Base-by-base conservation (phyloP, 2,329 filamentous ascomycete genomes). In the Fusarium drepaniforme region DNA sequence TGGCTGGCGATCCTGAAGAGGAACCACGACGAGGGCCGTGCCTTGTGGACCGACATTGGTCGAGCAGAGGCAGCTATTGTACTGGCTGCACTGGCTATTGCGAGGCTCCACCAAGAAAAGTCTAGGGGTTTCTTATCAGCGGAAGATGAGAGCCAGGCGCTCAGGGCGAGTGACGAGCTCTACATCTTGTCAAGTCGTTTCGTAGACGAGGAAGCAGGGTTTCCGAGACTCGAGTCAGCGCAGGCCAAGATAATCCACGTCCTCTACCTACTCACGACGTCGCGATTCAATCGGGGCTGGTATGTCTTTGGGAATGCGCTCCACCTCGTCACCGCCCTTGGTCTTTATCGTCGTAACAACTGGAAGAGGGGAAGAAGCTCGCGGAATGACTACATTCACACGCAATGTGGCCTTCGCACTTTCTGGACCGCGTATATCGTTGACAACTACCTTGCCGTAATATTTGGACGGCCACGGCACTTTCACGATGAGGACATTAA, bases 401-500 rank as follows among this genome's bases (percentile, higher is more conserved):
- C 81, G 0, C 89, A 92, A 69, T 88, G 89, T 49, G 85, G 88
- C 1, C 88, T 88, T 67, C 84, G 90, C 9, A 86, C 88, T 0
- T 92, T 93, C 61, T 92, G 91, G 91, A 87, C 87, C 4, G 87
- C 89, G 0, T 93, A 92, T 75, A 89, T 88, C 1, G 81, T 92
- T 2, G 90, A 93, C 75, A 90, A 90, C 44, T 92, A 92, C 66
- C 82, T 93, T 1, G 89, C 89, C 28, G 89, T 91, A n/a, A 88
- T 91, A 21, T 87, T 92, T 35, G 91, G 91, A 0, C 84, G 91
- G 8, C 91, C 91, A 1, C 81, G 89, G 9, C 85, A 90, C 16
- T 89, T 91, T 30, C 90, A 91, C 59, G 90, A 92, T 53, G 89
- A 91, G 38, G 90, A 92, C 61, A 90, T 91, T 58, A 90, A 92